phyloP scores from a whole-genome alignment of 192 early-diverging fungal genomes.

The Coemansia sp. region DNA sequence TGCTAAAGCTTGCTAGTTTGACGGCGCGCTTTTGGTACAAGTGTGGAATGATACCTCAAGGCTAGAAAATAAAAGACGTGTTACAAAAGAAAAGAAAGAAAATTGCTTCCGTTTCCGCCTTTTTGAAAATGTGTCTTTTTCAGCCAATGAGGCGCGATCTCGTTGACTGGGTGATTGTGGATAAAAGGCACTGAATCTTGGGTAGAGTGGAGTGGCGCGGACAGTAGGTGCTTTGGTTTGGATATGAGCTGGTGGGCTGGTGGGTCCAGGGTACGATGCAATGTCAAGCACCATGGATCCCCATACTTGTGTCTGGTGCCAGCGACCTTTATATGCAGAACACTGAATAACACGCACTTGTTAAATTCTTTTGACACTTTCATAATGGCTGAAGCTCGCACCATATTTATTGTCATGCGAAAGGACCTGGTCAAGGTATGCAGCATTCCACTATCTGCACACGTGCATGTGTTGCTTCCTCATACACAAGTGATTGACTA shows the following conservation, averaged over 20 bases:
- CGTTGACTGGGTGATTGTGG: background rate
- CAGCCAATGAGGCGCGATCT: background rate
- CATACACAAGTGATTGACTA: background rate
- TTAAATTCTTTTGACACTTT: background rate
- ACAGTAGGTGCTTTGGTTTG: too few species aligned
- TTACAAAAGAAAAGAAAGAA: constrained; percentile 4
- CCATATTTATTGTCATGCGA: constrained; percentile 78
- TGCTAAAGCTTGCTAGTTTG: constrained; percentile 12
- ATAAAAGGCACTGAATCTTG: too few species aligned
- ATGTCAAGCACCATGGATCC: background rate
- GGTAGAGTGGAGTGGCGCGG: too few species aligned
- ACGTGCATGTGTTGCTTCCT: background rate
- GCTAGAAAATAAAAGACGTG: constrained; percentile 16
- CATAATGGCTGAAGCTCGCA: constrained; percentile 61
- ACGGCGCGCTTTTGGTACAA: constrained; percentile 48
- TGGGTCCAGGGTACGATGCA: background rate
- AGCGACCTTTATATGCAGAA: background rate
- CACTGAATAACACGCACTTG: background rate
- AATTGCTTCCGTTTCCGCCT: too few species aligned
- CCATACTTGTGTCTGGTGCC: background rate
- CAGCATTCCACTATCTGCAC: background rate
- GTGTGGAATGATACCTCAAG: constrained; percentile 21
- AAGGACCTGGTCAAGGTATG: constrained; percentile 74
- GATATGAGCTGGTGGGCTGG: background rate
- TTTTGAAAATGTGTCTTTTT: constrained; percentile 10